Evolutionary conservation across 345 rosid genomes (phyloP).

Genomic region (Diplotaxis tenuifolia): DNA sequence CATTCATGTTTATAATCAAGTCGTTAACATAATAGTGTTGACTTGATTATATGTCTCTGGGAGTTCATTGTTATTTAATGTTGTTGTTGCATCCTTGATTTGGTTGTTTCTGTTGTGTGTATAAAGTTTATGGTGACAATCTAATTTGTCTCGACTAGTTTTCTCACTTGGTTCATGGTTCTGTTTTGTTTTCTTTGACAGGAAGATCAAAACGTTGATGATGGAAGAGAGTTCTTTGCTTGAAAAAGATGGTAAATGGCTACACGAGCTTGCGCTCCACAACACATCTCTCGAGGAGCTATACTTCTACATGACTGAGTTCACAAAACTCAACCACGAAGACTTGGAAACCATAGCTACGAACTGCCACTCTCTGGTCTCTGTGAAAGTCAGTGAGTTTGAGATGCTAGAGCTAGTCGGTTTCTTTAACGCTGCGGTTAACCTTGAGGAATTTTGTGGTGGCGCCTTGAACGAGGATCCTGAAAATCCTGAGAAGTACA

Average conservation of each 20-base stretch:
- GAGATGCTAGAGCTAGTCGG: slow-evolving; percentile 70
- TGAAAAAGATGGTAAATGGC: slow-evolving; percentile 83
- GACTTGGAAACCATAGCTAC: slow-evolving; percentile 81
- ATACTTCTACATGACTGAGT: slow-evolving; percentile 82
- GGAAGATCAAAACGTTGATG: slow-evolving; percentile 69
- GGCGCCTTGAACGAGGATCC: slow-evolving; percentile 61
- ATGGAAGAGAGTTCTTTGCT: slow-evolving; percentile 75
- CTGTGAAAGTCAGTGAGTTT: slow-evolving; percentile 71
- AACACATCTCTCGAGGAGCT: slow-evolving; percentile 73
- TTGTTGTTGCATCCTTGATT: slow-evolving; percentile 9
- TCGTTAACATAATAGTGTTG: too few species aligned
- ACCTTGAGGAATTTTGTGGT: slow-evolving; percentile 88
- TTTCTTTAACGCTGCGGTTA: slow-evolving; percentile 63
- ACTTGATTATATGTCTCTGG: neutral
- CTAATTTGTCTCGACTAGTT: too few species aligned
- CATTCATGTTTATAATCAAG: too few species aligned
- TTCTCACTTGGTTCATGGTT: slow-evolving; percentile 1
- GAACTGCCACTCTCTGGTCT: slow-evolving; percentile 62
- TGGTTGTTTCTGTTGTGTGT: neutral
- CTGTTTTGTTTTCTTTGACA: slow-evolving; percentile 34
- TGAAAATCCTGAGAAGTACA: slow-evolving; percentile 49
- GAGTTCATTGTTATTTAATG: too few species aligned
- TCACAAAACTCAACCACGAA: slow-evolving; percentile 44
- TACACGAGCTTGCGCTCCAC: slow-evolving; percentile 75
- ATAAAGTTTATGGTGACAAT: neutral